Evolutionary conservation across 495 filamentous ascomycete genomes (phyloP).

Genomic region (Podospora tetraspora): DNA sequence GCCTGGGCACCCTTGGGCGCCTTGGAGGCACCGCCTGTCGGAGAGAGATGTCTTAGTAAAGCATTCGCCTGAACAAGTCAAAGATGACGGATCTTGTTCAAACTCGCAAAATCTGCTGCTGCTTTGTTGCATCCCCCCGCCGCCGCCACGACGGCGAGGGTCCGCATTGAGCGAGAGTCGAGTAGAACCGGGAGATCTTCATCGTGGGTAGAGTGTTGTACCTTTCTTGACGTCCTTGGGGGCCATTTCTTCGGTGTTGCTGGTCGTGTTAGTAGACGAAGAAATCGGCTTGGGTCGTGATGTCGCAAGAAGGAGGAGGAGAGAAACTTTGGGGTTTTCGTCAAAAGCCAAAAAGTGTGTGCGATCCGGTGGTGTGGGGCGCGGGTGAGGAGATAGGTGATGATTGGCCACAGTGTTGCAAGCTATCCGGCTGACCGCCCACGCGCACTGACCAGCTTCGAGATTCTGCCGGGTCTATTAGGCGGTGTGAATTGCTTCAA

Average conservation of each 20-base stretch:
- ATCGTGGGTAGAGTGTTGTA: conserved; percentile 42
- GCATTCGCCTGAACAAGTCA: conserved; percentile 36
- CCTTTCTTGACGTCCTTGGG: conserved; percentile 68
- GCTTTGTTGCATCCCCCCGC: conserved; percentile 44
- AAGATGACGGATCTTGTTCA: conserved; percentile 31
- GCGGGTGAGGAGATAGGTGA: neutral
- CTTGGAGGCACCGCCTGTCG: conserved; percentile 52
- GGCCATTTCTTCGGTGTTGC: conserved; percentile 60
- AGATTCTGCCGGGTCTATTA: conserved; percentile 8
- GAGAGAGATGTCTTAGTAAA: conserved; percentile 27
- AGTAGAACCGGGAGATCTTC: conserved; percentile 24
- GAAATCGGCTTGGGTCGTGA: conserved; percentile 26
- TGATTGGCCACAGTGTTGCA: neutral
- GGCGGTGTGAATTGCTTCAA: conserved; percentile 5
- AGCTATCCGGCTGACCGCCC: neutral
- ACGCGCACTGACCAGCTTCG: neutral
- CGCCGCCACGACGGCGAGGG: conserved; percentile 24
- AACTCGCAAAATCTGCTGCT: conserved; percentile 60
- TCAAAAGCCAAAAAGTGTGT: conserved; percentile 21
- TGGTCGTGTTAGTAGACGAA: conserved; percentile 31
- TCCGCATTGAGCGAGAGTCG: conserved; percentile 35
- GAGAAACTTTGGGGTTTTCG: conserved; percentile 16
- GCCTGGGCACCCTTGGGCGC: conserved; percentile 68
- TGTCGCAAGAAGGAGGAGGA: conserved; percentile 17
- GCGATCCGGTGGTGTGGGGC: conserved; percentile 9